Evolutionary conservation across 345 rosid species (phyloP).

Genomic region (Barbarea vulgaris): DNA sequence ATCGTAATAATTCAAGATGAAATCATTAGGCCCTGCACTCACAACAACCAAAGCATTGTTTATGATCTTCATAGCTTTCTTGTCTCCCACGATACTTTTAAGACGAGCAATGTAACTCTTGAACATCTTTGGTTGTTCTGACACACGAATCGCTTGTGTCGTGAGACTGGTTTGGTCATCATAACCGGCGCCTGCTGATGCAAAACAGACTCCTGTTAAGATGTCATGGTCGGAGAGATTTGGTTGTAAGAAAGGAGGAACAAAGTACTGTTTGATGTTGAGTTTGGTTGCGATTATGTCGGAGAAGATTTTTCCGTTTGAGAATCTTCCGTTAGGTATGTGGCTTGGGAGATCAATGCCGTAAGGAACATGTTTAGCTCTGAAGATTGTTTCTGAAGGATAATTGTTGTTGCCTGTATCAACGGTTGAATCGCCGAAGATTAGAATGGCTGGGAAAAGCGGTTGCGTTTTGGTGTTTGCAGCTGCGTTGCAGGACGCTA

Average conservation of each 20-base stretch:
- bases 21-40: conserved; percentile 52
- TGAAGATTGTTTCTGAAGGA: neutral
- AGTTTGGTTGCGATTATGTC: conserved; percentile 9
- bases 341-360: neutral
- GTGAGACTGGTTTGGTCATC: neutral
- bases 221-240: conserved; percentile 17
- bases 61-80: conserved; percentile 42
- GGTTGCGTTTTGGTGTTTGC: neutral
- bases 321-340: conserved; percentile 5
- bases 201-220: conserved; percentile 4
- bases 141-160: neutral
- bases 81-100: conserved; percentile 36
- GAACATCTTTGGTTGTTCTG: neutral
- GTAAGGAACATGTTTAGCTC: neutral
- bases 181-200: conserved; percentile 11
- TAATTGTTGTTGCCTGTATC: conserved; percentile 10
- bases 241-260: conserved; percentile 19
- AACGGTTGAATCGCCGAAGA: conserved; percentile 23
- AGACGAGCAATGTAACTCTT: conserved; percentile 14
- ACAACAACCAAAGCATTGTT: conserved; percentile 39
- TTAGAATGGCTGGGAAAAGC: conserved; percentile 17
- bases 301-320: conserved; percentile 4
- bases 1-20: conserved; percentile 1
- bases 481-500: neutral
- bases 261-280: conserved; percentile 16